Evolutionary conservation across 2,329 filamentous ascomycete species (phyloP), one percentile per base, ranked within the genome.

Genomic region (Neofusicoccum laricinum): DNA sequence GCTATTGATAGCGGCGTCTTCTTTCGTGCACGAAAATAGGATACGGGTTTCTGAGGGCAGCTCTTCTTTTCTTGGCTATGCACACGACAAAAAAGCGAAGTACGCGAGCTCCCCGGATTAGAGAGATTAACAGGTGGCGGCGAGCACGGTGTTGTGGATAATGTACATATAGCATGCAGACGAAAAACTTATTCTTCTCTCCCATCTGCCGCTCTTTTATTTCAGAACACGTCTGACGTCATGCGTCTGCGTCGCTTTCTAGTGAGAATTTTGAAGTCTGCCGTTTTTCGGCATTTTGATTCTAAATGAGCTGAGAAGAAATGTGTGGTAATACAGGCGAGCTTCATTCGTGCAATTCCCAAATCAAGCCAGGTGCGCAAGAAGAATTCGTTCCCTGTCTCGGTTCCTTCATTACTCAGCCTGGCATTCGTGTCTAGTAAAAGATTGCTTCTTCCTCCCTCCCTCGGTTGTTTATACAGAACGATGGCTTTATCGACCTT

Each of bases 91-190:
- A 63, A 62, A 53, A 25, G 61, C 48, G 38, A 50, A 45, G 61
- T 17, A 38, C 48, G 36, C 41, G 48, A 63, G 48, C 46, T 63
- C 40, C 45, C 7, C 25, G 61, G 48, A 21, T 36, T 53, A 63
- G 59, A 63, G 59, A 51, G 36, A 17, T 43, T 17, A 50, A 50
- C 30, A 58, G 15, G 15, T 8, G 46, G 21, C 38, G 61, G 49
- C 30, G 61, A 50, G 61, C 58, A 17, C 41, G 61, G 61, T 53
- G 49, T 57, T 57, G 40, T 45, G 61, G 50, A 46, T 57, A 64
- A 15, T 48, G 61, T 64, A 64, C 41, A 64, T 64, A 57, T 63
- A 57, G 50, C 48, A 63, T 53, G 61, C 61, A 53, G 40, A 53
- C 61, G 61, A 36, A 53, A 53, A 61, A 50, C 41, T 46, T 41